Conservation (phyloP, 495 filamentous ascomycete species). For the Penicillium cosmopolitanum region DNA sequence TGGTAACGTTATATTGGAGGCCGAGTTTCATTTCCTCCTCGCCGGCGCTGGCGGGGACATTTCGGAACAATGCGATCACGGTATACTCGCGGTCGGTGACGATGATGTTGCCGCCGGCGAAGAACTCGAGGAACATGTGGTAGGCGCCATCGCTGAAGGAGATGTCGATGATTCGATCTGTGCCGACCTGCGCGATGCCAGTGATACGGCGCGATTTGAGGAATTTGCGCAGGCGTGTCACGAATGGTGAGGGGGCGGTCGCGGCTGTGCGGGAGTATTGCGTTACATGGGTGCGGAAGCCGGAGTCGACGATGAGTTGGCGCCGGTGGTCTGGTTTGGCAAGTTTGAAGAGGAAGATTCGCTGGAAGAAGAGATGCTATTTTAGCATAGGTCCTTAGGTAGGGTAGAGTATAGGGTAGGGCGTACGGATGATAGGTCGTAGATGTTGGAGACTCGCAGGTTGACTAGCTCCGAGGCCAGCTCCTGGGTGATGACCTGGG, state of each 20-base stretch:
- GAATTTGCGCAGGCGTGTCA: conserved; percentile 79
- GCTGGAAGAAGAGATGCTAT: conserved; percentile 39
- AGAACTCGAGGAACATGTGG: conserved; percentile 90
- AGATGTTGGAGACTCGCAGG: conserved; percentile 87
- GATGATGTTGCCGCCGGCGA: conserved; percentile 93
- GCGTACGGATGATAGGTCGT: conserved; percentile 84
- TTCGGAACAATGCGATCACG: conserved; percentile 78
- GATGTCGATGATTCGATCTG: conserved; percentile 90
- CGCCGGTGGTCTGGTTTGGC: conserved; percentile 84
- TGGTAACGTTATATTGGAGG: conserved; percentile 74
- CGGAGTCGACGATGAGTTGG: conserved; percentile 89
- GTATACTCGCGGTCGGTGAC: conserved; percentile 80
- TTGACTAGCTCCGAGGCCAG: conserved; percentile 73
- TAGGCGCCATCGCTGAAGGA: conserved; percentile 91
- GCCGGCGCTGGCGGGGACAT: conserved; percentile 72
- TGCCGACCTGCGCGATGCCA: conserved; percentile 80
- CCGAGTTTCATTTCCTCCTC: conserved; percentile 75
- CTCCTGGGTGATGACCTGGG: conserved; percentile 88
- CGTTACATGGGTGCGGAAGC: conserved; percentile 94
- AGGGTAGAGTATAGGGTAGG: background rate
- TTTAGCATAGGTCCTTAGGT: background rate
- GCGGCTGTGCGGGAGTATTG: conserved; percentile 85
- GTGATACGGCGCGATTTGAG: conserved; percentile 87
- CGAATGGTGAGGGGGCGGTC: conserved; percentile 79
- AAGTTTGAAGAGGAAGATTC: conserved; percentile 92